A percentile compares a stretch with the other conserved stretches of the same genome.
These are phyloP conservation scores for Clarireedia sp. DNA, from an alignment of 2,329 filamentous ascomycete genomes.

Conservation along the genomic window DNA sequence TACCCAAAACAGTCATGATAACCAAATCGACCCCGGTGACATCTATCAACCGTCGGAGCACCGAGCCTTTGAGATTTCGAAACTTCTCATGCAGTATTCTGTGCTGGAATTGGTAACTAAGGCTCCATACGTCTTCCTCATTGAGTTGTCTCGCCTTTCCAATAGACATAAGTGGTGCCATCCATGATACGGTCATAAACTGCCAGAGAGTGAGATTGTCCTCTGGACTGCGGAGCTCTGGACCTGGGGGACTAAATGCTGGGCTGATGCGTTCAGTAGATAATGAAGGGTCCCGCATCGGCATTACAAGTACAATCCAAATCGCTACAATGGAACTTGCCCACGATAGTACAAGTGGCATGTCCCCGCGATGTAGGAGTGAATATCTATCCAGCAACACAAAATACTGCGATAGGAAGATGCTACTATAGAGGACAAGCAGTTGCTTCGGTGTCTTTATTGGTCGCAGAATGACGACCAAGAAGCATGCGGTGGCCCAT, in stretches of 20 bases:
- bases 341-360: slow-evolving; percentile 28
- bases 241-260: slow-evolving; percentile 47
- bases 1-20: slow-evolving; percentile 46
- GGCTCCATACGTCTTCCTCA: slow-evolving; percentile 72
- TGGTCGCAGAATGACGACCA: slow-evolving; percentile 20
- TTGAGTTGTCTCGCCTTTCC: slow-evolving; percentile 60
- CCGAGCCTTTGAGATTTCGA: slow-evolving; percentile 61
- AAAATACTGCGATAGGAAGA: slow-evolving; percentile 21
- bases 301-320: slow-evolving; percentile 56
- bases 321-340: slow-evolving; percentile 40
- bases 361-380: slow-evolving; percentile 4
- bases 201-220: slow-evolving; percentile 74
- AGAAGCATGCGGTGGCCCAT: slow-evolving; percentile 20
- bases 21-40: slow-evolving; percentile 76
- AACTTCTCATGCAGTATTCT: slow-evolving; percentile 66
- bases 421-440: slow-evolving; percentile 16
- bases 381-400: slow-evolving; percentile 29
- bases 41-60: slow-evolving; percentile 59
- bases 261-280: slow-evolving; percentile 49
- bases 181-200: slow-evolving; percentile 81
- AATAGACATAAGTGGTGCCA: slow-evolving; percentile 61
- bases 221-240: slow-evolving; percentile 62
- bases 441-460: slow-evolving; percentile 21
- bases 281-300: slow-evolving; percentile 53
- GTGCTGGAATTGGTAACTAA: slow-evolving; percentile 79